These are phyloP conservation scores for Fusarium lyarnte DNA, from an alignment of 2,329 filamentous ascomycete genomes.

Conservation along the genomic window DNA sequence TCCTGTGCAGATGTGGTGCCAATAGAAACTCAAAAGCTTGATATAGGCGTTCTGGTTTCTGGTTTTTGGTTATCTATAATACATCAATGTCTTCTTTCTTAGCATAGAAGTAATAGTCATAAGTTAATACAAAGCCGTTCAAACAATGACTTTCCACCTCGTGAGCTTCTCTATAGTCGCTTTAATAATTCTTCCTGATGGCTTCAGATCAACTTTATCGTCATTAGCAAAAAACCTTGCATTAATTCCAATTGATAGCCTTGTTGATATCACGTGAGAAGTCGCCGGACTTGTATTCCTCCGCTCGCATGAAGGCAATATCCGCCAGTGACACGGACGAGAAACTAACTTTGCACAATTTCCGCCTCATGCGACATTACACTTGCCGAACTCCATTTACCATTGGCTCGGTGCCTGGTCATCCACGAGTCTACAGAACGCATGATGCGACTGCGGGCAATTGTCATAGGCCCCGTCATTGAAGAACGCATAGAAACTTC, in stretches of 20 bases:
- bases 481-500: background rate
- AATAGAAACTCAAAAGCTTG: background rate
- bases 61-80: background rate
- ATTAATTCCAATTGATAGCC: no score
- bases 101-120: background rate
- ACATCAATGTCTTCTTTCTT: background rate
- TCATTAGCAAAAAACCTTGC: background rate
- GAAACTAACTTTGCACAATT: background rate
- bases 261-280: background rate
- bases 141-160: fast-evolving
- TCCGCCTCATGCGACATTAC: background rate
- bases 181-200: background rate
- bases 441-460: background rate
- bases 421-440: background rate
- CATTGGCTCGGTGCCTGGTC: background rate
- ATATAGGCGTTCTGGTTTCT: background rate
- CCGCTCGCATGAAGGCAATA: background rate
- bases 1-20: conserved; percentile 29
- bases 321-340: background rate
- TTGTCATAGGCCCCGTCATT: background rate
- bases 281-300: background rate
- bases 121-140: background rate
- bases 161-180: fast-evolving
- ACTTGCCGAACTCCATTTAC: fast-evolving
- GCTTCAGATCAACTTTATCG: background rate